A percentile compares a stretch with the other conserved stretches of the same genome.
These are phyloP conservation scores for Chaetomiaceae sp. DNA, from an alignment of 2,329 filamentous ascomycete genomes.

Conservation along the genomic window DNA sequence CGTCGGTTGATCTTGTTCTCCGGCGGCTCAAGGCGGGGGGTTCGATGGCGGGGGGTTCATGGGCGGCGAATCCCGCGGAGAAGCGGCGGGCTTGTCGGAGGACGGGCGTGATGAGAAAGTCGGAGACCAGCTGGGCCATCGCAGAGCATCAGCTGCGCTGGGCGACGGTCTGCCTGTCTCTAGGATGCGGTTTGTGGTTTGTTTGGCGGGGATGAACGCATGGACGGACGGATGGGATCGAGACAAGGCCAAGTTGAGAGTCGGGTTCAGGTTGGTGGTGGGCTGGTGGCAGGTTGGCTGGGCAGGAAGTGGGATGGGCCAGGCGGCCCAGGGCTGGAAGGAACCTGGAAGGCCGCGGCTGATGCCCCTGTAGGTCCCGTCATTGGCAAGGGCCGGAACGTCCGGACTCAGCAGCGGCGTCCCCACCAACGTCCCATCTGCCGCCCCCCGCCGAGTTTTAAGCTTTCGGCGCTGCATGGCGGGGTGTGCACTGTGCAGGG, in stretches of 20 bases:
- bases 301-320: no score
- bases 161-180: background rate
- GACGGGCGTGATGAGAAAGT: constrained; percentile 62
- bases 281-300: no score
- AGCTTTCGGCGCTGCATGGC: no score
- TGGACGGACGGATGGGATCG: background rate
- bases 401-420: no score
- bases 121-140: constrained; percentile 61
- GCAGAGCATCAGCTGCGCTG: constrained; percentile 11
- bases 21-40: constrained; percentile 20
- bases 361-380: background rate
- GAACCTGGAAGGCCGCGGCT: background rate
- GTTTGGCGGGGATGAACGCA: background rate
- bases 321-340: background rate
- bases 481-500: no score
- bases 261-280: no score
- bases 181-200: background rate
- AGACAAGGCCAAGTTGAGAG: background rate
- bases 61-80: constrained; percentile 39
- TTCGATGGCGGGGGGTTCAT: constrained; percentile 31
- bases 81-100: constrained; percentile 61
- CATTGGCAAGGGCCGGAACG: constrained; percentile 5
- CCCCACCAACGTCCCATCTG: no score
- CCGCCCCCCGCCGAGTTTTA: no score
- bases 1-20: constrained; percentile 17